Evolutionary conservation across 306 rosid species (phyloP).

Genomic region (Cucurbita moschata): DNA sequence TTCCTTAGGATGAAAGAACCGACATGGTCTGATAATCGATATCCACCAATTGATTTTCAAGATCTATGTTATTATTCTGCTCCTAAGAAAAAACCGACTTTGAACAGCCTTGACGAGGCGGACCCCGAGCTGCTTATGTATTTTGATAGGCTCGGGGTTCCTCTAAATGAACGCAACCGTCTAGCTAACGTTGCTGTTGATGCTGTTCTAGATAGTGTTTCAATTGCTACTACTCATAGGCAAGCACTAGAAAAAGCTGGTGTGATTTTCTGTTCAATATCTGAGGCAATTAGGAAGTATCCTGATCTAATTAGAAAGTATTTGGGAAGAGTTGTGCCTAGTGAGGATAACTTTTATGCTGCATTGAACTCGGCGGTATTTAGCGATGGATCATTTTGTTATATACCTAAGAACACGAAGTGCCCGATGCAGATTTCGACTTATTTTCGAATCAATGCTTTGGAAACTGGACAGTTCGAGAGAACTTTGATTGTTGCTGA

Average conservation of each 20-base stretch:
- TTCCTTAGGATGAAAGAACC: constrained; percentile 63
- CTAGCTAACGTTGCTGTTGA: constrained; percentile 79
- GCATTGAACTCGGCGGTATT: constrained; percentile 77
- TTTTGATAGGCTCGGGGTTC: constrained; percentile 67
- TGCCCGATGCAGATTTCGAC: constrained; percentile 93
- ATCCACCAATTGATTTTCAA: constrained; percentile 49
- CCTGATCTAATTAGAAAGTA: constrained; percentile 59
- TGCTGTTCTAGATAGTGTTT: constrained; percentile 76
- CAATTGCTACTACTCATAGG: constrained; percentile 83
- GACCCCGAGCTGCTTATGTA: constrained; percentile 70
- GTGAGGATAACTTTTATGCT: constrained; percentile 70
- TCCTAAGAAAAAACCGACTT: constrained; percentile 49
- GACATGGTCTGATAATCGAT: constrained; percentile 62
- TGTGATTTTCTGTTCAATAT: constrained; percentile 75
- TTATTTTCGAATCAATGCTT: constrained; percentile 66
- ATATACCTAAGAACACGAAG: constrained; percentile 56
- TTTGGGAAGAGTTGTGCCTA: constrained; percentile 67
- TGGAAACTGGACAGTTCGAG: constrained; percentile 89
- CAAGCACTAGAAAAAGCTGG: constrained; percentile 63
- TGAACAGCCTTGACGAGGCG: constrained; percentile 58
- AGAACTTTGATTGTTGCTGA: constrained; percentile 88
- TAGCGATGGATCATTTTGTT: constrained; percentile 83
- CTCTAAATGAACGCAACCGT: constrained; percentile 62
- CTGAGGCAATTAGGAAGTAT: constrained; percentile 71
- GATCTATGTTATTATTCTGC: constrained; percentile 73